Evolutionary conservation across 495 filamentous ascomycete genomes (phyloP), one percentile per base, ranked within the genome.

Genomic region (Xylaria grammica): DNA sequence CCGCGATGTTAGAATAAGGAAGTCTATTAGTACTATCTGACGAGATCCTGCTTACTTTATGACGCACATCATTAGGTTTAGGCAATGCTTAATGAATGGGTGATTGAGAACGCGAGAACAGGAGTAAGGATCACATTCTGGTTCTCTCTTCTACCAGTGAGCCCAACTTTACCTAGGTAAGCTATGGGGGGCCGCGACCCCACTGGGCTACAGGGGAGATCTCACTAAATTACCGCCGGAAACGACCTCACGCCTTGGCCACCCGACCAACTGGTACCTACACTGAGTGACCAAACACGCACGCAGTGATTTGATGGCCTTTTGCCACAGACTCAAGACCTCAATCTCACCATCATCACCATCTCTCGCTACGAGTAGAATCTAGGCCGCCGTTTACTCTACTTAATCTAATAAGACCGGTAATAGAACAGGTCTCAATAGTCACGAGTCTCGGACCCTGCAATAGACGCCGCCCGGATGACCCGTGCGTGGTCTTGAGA

Each of bases 141-240:
- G n/a, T n/a, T n/a, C n/a, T n/a, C n/a, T n/a, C n/a, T n/a, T n/a
- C n/a, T n/a, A n/a, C n/a, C n/a, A n/a, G n/a, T n/a, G n/a, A n/a
- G n/a, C n/a, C n/a, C n/a, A n/a, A n/a, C n/a, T n/a, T n/a, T 42
- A 42, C 7, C 40, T 42, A 9, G 15, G 5, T 9, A 7, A 17
- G 17, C 3, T 42, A 17, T 7, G 22, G 5, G 19, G 54, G 5
- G 22, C n/a, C 17, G 36, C 38, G 30, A 44, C 17, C 26, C 24
- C 54, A 45, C 38, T 45, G 24, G 44, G 36, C 2, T 45, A 57
- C 54, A 57, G 54, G 38, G 54, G 54, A n/a, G 8, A n/a, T 20
- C 17, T 44, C 17, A 30, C 38, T 32, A 9, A 45, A 29, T 30
- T 22, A 32, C 36, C 30, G 22, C 36, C 30, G 17, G 26, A 57